Conservation (phyloP, 2,329 filamentous ascomycete species). For the Paraphoma chrysanthemicola region DNA sequence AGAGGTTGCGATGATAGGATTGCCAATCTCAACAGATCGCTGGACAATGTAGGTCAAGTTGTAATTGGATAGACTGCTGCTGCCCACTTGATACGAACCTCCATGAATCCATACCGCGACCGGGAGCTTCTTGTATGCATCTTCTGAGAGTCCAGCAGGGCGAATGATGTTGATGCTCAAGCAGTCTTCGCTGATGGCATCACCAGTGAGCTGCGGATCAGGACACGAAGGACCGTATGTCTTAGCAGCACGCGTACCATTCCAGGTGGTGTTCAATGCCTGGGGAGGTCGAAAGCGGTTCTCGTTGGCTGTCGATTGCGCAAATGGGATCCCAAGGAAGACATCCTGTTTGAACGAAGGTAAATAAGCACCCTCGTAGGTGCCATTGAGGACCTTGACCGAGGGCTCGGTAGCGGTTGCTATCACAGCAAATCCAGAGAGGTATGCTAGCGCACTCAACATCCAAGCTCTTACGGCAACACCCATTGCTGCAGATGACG, state of each 20-base stretch:
- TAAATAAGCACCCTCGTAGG: conserved; percentile 42
- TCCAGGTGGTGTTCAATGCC: conserved; percentile 55
- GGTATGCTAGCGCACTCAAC: conserved; percentile 13
- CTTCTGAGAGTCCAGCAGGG: conserved; percentile 53
- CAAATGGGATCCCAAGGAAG: conserved; percentile 63
- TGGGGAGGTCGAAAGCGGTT: conserved; percentile 62
- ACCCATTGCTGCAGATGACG: conserved; percentile 13
- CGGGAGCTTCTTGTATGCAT: conserved; percentile 55
- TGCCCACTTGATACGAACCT: conserved; percentile 53
- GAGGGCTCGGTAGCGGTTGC: conserved; percentile 26
- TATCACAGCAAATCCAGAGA: conserved; percentile 16
- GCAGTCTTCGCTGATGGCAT: conserved; percentile 62
- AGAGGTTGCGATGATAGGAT: conserved; percentile 44
- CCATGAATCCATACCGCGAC: conserved; percentile 69
- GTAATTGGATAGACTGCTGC: conserved; percentile 58
- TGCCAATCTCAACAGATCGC: conserved; percentile 47
- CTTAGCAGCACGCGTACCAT: conserved; percentile 48
- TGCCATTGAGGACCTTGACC: conserved; percentile 43
- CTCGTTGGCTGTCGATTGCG: conserved; percentile 60
- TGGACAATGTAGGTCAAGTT: conserved; percentile 68
- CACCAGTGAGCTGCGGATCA: conserved; percentile 33
- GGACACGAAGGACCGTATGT: conserved; percentile 53
- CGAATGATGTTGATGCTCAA: conserved; percentile 68
- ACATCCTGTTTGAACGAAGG: conserved; percentile 52
- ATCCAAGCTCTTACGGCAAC: conserved; percentile 26